These are phyloP conservation scores for Sonneratia alba DNA, from an alignment of 345 rosid species.

Conservation along the genomic window DNA sequence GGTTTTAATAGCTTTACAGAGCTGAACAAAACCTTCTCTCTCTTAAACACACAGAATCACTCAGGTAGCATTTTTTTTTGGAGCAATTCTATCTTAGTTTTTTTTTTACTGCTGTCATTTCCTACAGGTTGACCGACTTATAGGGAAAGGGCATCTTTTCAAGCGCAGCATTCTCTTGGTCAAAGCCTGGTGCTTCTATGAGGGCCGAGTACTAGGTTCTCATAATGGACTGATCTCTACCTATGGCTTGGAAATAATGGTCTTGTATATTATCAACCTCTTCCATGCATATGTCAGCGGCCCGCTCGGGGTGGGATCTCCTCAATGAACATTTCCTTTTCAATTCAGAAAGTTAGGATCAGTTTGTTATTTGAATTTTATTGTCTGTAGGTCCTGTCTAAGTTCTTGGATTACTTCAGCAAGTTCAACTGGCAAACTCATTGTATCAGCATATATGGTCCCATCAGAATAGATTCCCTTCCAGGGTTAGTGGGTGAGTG, in stretches of 20 bases:
- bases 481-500: constrained; percentile 46
- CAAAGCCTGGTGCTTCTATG: constrained; percentile 96
- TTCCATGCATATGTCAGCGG: constrained; percentile 59
- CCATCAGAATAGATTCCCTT: constrained; percentile 46
- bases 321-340: neutral
- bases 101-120: neutral
- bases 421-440: constrained; percentile 72
- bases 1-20: too few relatives aligned
- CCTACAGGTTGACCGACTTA: constrained; percentile 53
- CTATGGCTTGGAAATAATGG: constrained; percentile 70
- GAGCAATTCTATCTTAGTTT: neutral
- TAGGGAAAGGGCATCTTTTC: constrained; percentile 72
- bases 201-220: constrained; percentile 89
- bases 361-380: neutral
- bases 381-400: constrained; percentile 47
- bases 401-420: constrained; percentile 69
- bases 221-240: constrained; percentile 77
- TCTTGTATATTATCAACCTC: constrained; percentile 60
- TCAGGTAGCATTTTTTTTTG: neutral
- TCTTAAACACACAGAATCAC: neutral
- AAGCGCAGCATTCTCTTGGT: constrained; percentile 68
- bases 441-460: constrained; percentile 54
- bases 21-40: neutral
- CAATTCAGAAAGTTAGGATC: neutral
- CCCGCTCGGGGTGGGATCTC: constrained; percentile 56